These are phyloP conservation scores for Thalassiosira livingstoniorum DNA, from an alignment of 352 stramenopile genomes.

Conservation along the genomic window DNA sequence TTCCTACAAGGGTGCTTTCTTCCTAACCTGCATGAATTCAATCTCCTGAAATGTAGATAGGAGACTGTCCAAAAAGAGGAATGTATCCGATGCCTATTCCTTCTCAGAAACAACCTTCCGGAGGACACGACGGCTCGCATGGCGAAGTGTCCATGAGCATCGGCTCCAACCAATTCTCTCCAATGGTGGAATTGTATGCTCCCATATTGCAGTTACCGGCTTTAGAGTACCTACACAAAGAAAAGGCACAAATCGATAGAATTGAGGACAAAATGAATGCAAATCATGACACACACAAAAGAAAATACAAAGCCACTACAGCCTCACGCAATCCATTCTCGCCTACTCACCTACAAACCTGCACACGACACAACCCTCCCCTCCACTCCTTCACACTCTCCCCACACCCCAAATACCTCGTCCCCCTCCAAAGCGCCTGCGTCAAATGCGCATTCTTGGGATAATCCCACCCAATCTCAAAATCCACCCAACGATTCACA, in stretches of 20 bases:
- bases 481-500: constrained; percentile 47
- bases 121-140: constrained; percentile 53
- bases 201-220: constrained; percentile 63
- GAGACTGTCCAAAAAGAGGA: no score
- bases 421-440: constrained; percentile 52
- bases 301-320: no score
- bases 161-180: constrained; percentile 55
- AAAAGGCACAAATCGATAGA: no score
- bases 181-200: constrained; percentile 45
- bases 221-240: constrained; percentile 11
- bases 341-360: constrained; percentile 58
- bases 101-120: constrained; percentile 49
- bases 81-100: no score
- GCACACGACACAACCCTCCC: constrained; percentile 52
- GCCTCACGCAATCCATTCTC: no score
- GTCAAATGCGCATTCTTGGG: constrained; percentile 61
- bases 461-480: constrained; percentile 35
- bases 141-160: constrained; percentile 47
- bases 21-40: no score
- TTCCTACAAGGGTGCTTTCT: no score
- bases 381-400: constrained; percentile 45
- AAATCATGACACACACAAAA: no score
- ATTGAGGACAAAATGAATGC: no score
- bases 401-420: constrained; percentile 35
- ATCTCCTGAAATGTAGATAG: no score